Evolutionary conservation across 2,329 filamentous ascomycete species (phyloP).

Genomic region (Epichloe sylvatica): DNA sequence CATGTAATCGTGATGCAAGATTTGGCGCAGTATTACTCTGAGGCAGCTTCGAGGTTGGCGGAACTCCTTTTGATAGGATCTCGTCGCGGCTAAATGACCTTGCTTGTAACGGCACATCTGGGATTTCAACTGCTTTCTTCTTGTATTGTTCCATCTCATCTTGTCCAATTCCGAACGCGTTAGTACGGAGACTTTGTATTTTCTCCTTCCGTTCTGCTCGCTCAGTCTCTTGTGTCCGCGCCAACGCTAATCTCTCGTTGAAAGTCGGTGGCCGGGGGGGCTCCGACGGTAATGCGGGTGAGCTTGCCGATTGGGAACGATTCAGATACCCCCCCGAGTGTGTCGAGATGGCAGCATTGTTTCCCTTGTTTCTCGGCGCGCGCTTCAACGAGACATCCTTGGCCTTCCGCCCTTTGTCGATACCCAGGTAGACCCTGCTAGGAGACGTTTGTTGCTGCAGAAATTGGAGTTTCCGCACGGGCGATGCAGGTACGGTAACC

Average conservation of each 20-base stretch:
- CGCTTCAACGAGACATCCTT: constrained; percentile 75
- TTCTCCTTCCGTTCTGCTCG: constrained; percentile 37
- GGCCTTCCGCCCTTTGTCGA: constrained; percentile 74
- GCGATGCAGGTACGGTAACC: constrained; percentile 63
- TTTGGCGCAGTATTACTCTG: constrained; percentile 31
- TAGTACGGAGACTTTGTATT: constrained; percentile 39
- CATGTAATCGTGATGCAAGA: constrained; percentile 8
- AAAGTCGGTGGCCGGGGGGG: constrained; percentile 45
- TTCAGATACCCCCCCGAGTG: constrained; percentile 28
- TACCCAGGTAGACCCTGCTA: constrained; percentile 65
- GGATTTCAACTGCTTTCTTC: constrained; percentile 39
- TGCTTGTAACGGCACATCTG: constrained; percentile 31
- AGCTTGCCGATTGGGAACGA: constrained; percentile 27
- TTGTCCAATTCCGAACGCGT: constrained; percentile 42
- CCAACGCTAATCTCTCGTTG: constrained; percentile 71
- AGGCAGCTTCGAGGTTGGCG: constrained; percentile 17
- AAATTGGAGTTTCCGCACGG: constrained; percentile 47
- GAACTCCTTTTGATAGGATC: constrained; percentile 28
- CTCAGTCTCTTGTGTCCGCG: constrained; percentile 40
- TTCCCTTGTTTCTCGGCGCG: constrained; percentile 36
- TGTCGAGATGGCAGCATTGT: constrained; percentile 8
- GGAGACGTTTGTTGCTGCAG: constrained; percentile 54
- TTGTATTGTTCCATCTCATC: constrained; percentile 49
- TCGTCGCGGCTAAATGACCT: constrained; percentile 51
- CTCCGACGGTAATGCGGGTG: constrained; percentile 13